A percentile compares a stretch with the other conserved stretches of the same genome.
Conservation (phyloP, 805 yeast species). For the Suhomyces sp. region DNA sequence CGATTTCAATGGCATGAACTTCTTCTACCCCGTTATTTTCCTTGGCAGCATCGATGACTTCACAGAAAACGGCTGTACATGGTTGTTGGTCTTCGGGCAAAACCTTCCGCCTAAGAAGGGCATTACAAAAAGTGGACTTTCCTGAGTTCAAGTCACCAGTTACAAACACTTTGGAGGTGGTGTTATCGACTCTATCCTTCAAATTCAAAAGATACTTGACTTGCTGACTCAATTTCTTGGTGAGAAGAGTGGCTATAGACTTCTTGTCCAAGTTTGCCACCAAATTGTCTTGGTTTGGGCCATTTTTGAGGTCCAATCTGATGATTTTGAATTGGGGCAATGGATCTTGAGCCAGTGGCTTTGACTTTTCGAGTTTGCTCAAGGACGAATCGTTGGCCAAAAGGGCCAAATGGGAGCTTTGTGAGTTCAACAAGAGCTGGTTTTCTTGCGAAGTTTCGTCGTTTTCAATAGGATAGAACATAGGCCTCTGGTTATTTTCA, state of each 20-base stretch:
- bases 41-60: constrained; percentile 73
- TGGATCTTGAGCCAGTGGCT: constrained; percentile 12
- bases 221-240: constrained; percentile 63
- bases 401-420: constrained; percentile 52
- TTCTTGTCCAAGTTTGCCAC: constrained; percentile 61
- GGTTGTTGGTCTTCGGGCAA: constrained; percentile 98
- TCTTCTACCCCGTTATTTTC: constrained; percentile 78
- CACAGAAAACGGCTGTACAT: constrained; percentile 94
- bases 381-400: constrained; percentile 35
- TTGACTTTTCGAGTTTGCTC: constrained; percentile 17
- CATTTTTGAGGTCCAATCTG: constrained; percentile 58
- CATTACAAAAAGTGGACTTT: constrained; percentile 92
- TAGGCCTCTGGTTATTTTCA: constrained; percentile 61
- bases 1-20: constrained; percentile 84
- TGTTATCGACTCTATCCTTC: constrained; percentile 83
- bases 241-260: constrained; percentile 67
- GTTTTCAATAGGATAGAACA: constrained; percentile 52
- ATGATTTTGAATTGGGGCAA: constrained; percentile 55
- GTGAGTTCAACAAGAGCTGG: constrained; percentile 42
- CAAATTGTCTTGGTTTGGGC: constrained; percentile 41
- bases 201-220: constrained; percentile 66
- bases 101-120: constrained; percentile 69
- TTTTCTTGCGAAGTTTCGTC: constrained; percentile 19
- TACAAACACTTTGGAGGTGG: constrained; percentile 87
- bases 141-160: constrained; percentile 98